Percentiles rank a stretch among this genome's conserved stretches.
phyloP scores from a whole-genome alignment of 805 yeast species.

The Myxozyma lipomycoides region DNA sequence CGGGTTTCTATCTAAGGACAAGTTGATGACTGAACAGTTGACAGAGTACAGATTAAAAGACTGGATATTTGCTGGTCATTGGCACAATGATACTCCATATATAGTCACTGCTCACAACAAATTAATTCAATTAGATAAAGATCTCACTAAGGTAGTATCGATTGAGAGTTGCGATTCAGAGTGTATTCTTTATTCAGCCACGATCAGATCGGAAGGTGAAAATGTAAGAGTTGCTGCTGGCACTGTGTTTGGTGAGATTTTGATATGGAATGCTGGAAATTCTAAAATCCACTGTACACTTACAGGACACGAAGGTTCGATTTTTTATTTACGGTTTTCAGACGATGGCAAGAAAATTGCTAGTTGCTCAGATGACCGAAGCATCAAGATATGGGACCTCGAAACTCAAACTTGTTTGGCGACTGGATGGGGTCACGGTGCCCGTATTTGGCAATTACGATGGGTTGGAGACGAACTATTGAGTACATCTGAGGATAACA shows the following conservation, averaged over 20 bases:
- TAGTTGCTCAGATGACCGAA: slow-evolving; percentile 92
- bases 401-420: slow-evolving; percentile 56
- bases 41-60: slow-evolving; percentile 51
- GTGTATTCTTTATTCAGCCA: slow-evolving; percentile 76
- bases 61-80: slow-evolving; percentile 70
- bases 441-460: slow-evolving; percentile 82
- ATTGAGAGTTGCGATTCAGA: slow-evolving; percentile 30
- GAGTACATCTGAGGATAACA: slow-evolving; percentile 83
- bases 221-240: slow-evolving; percentile 72
- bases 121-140: slow-evolving; percentile 43
- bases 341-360: slow-evolving; percentile 52
- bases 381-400: slow-evolving; percentile 72
- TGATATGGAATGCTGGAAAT: slow-evolving; percentile 63
- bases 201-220: slow-evolving; percentile 47
- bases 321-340: slow-evolving; percentile 72
- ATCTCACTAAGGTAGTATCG: slow-evolving; percentile 3
- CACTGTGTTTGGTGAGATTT: slow-evolving; percentile 84
- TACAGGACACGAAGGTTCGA: slow-evolving; percentile 84
- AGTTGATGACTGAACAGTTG: slow-evolving; percentile 32
- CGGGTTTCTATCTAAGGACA: slow-evolving; percentile 40
- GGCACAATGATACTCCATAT: slow-evolving; percentile 44
- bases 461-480: slow-evolving; percentile 50
- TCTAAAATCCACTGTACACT: slow-evolving; percentile 50
- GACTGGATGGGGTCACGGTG: slow-evolving; percentile 94
- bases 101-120: slow-evolving; percentile 78